Evolutionary conservation across 345 rosid genomes (phyloP).

Genomic region (Punica granatum): DNA sequence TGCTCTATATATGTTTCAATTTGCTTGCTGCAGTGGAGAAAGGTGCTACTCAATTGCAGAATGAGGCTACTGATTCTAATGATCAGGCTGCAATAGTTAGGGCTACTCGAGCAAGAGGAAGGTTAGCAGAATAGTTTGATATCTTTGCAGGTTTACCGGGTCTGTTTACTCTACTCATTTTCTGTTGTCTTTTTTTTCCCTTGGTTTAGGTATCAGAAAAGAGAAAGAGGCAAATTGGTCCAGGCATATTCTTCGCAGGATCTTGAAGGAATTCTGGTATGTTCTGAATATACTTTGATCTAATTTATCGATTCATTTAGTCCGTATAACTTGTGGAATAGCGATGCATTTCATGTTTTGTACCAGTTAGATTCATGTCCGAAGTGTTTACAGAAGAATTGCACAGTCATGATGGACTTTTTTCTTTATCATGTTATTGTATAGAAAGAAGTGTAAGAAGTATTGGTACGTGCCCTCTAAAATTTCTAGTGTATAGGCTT

Average conservation of each 20-base stretch:
- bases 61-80: constrained; percentile 22
- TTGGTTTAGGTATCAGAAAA: constrained; percentile 39
- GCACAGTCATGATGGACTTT: not conserved
- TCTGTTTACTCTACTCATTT: not conserved
- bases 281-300: constrained; percentile 14
- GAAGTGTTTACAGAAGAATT: not conserved
- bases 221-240: constrained; percentile 91
- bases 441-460: not conserved
- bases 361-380: not conserved
- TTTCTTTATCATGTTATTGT: not conserved
- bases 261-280: constrained; percentile 90
- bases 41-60: constrained; percentile 24
- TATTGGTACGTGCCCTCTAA: not conserved
- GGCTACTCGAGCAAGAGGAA: constrained; percentile 86
- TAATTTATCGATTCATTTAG: not conserved
- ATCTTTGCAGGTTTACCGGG: not conserved
- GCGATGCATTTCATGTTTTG: not conserved
- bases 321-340: not conserved
- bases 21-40: constrained; percentile 6
- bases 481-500: too few species aligned
- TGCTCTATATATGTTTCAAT: not conserved
- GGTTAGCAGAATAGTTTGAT: constrained; percentile 31
- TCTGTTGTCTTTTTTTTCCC: not conserved
- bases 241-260: constrained; percentile 70
- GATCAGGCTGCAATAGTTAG: constrained; percentile 38